Evolutionary conservation across 2,329 filamentous ascomycete genomes (phyloP), one percentile per base, ranked within the genome.

Genomic region (Cladosporium colombiae): DNA sequence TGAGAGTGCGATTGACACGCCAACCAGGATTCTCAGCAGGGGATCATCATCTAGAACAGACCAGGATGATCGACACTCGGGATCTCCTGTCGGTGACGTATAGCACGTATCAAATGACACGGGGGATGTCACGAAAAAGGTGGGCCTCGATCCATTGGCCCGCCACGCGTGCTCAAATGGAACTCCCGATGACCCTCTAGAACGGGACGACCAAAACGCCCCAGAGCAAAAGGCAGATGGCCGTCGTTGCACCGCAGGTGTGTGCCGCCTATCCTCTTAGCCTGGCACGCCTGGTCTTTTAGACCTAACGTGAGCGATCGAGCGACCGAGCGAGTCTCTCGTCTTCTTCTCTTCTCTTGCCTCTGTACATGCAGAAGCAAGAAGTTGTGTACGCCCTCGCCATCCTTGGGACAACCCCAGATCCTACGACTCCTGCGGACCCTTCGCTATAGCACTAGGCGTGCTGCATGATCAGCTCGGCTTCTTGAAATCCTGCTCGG

Each of bases 111-210:
- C 61, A 44, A 16, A 55, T 55, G 61, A 56, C 61, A 31, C 13
- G 44, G 61, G 33, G 50, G 5, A 11, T 46, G 18, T n/a, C 11
- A 21, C 61, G 13, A 27, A 56, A 63, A 63, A 63, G 61, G 61
- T 63, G 61, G 61, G 61, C 50, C 61, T 52, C 55, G 55, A 63
- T 44, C 60, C 50, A 63, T 46, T 63, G 61, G 61, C 50, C 61
- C 50, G 61, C 53, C 61, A 63, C 61, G 61, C 61, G 50, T 63
- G 61, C 61, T 56, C 33, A 46, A 25, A 31, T 55, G 21, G 50
- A 63, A 27, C n/a, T 62, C 27, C 59, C 59, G 59, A 62, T 37
- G 14, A 44, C n/a, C 58, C n/a, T 46, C 61, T 50, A 46, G 37
- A 44, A 40, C 58, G 25, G 21, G 44, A 40, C 58, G 25, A 37